Evolutionary conservation across 768 basidiomycete species (phyloP).

Genomic region (Tephrocybe sp.): DNA sequence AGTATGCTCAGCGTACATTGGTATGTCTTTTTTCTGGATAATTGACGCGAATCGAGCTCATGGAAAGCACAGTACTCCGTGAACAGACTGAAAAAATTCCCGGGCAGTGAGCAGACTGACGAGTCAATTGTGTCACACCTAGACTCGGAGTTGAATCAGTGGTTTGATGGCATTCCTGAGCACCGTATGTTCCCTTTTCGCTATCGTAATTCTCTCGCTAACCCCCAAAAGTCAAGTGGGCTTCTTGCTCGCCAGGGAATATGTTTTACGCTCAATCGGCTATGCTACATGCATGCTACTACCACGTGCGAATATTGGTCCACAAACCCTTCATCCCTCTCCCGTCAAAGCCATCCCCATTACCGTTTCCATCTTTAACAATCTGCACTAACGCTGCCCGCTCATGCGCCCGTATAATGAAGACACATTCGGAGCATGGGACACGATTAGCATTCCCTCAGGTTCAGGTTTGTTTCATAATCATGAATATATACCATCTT

Average conservation of each 20-base stretch:
- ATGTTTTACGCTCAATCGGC: constrained; percentile 59
- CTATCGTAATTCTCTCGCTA: constrained; percentile 31
- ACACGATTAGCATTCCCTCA: constrained; percentile 32
- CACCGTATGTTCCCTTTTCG: constrained; percentile 48
- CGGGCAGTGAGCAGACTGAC: constrained; percentile 21
- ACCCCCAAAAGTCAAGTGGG: constrained; percentile 32
- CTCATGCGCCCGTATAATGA: constrained; percentile 68
- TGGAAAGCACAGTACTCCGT: constrained; percentile 17
- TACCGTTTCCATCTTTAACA: constrained; percentile 60
- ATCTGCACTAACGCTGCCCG: constrained; percentile 85
- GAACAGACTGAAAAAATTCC: constrained; percentile 12
- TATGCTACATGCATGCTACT: constrained; percentile 43
- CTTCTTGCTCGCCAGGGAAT: constrained; percentile 30
- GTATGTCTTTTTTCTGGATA: too few relatives aligned
- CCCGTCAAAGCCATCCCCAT: constrained; percentile 42
- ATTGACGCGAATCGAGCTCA: too few relatives aligned
- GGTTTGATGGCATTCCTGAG: constrained; percentile 68
- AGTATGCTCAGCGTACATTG: too few relatives aligned
- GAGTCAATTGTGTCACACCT: constrained; percentile 68
- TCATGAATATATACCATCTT: not conserved
- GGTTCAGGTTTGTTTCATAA: constrained; percentile 31
- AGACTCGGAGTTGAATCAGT: constrained; percentile 74
- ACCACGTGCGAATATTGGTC: constrained; percentile 65
- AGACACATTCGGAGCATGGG: constrained; percentile 37
- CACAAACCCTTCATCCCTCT: constrained; percentile 80